Percentiles rank a stretch among this genome's conserved stretches.
These are phyloP conservation scores for Phaeosphaeriaceae sp. DNA, from an alignment of 2,329 filamentous ascomycete genomes.

Conservation along the genomic window DNA sequence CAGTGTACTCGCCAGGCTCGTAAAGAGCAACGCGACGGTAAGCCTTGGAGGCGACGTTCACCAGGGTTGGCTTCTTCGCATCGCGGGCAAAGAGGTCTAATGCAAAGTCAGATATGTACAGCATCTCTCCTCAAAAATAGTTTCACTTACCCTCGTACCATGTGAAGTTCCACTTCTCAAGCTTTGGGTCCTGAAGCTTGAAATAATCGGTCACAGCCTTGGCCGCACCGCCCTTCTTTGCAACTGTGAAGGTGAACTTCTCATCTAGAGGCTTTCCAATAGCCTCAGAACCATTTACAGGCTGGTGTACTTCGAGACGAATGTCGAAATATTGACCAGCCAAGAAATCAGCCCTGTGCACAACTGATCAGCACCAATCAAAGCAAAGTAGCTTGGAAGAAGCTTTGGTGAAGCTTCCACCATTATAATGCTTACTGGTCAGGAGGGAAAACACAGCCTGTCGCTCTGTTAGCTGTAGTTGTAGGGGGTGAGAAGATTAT, in stretches of 20 bases:
- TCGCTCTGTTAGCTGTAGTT: conserved; percentile 20
- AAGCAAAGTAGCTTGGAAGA: conserved; percentile 1
- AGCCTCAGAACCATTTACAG: conserved; percentile 81
- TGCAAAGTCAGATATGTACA: conserved; percentile 7
- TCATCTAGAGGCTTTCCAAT: conserved; percentile 73
- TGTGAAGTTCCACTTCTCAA: conserved; percentile 83
- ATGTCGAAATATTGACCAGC: conserved; percentile 86
- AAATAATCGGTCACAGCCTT: conserved; percentile 71
- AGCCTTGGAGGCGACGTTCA: conserved; percentile 80
- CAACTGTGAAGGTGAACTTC: conserved; percentile 76
- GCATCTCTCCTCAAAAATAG: background rate
- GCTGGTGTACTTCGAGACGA: conserved; percentile 80
- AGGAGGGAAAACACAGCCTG: conserved; percentile 62
- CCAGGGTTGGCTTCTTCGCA: conserved; percentile 69
- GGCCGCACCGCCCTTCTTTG: conserved; percentile 64
- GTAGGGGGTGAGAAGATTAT: background rate
- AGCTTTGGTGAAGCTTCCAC: conserved; percentile 7
- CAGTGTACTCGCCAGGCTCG: conserved; percentile 79
- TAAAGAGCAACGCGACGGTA: conserved; percentile 78
- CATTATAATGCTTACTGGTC: conserved; percentile 55
- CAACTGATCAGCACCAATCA: conserved; percentile 11
- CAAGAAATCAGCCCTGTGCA: conserved; percentile 72
- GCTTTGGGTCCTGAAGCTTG: conserved; percentile 68
- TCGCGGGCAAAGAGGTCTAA: conserved; percentile 77
- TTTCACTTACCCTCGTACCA: conserved; percentile 72